Percentiles rank a stretch among this genome's conserved stretches.
Conservation (phyloP, 2,329 filamentous ascomycete species). For the Epichloe bromicola region DNA sequence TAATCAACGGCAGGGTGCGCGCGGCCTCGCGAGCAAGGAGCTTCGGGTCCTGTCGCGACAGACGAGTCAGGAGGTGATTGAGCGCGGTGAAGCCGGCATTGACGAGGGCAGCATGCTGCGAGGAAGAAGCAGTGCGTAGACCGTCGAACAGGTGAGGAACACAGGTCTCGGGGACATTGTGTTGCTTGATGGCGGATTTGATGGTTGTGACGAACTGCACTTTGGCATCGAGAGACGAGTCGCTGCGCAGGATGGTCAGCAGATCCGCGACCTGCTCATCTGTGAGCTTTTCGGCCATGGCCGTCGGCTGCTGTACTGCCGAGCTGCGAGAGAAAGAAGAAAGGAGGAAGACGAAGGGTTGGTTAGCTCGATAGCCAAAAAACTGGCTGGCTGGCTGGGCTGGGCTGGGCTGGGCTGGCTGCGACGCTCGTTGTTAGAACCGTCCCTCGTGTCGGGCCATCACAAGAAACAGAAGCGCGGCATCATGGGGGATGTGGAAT, state of each 20-base stretch:
- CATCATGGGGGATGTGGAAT: background rate
- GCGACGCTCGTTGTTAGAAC: background rate
- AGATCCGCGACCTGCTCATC: conserved; percentile 46
- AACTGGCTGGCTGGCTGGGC: background rate
- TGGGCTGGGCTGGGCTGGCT: background rate
- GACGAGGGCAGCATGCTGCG: conserved; percentile 64
- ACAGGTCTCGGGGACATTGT: conserved; percentile 66
- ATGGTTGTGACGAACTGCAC: conserved; percentile 57
- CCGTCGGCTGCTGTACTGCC: conserved; percentile 5
- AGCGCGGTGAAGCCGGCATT: conserved; percentile 79
- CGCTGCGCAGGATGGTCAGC: conserved; percentile 40
- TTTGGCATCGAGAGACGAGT: conserved; percentile 56
- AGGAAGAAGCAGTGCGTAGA: conserved; percentile 59
- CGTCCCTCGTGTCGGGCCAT: background rate
- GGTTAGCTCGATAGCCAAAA: background rate
- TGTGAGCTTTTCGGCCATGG: conserved; percentile 44
- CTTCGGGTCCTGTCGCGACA: conserved; percentile 74
- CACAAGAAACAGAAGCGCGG: no score
- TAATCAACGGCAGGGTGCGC: conserved; percentile 58
- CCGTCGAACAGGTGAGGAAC: conserved; percentile 71
- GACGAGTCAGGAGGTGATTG: conserved; percentile 73
- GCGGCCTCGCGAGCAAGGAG: conserved; percentile 56
- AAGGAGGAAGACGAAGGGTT: background rate
- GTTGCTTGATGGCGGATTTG: conserved; percentile 86
- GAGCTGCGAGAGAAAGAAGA: background rate